Evolutionary conservation across 495 filamentous ascomycete genomes (phyloP).

Genomic region (Neurospora sp.): DNA sequence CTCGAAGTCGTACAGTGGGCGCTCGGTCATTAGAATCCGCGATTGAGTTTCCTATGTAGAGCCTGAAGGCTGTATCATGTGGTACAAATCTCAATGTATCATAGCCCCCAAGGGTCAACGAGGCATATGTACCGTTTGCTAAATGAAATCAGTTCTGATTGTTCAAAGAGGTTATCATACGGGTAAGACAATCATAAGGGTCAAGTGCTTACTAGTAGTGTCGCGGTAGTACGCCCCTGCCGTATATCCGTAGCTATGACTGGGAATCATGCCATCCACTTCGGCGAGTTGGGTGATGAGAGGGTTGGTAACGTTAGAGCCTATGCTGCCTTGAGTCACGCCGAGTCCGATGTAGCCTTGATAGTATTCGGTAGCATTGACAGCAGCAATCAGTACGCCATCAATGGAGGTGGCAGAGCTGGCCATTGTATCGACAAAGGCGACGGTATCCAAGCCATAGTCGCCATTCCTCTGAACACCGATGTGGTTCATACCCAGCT

Average conservation of each 20-base stretch:
- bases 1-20: conserved; percentile 44
- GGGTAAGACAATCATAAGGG: neutral
- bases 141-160: neutral
- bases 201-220: conserved; percentile 9
- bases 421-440: conserved; percentile 32
- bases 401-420: conserved; percentile 34
- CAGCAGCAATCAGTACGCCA: conserved; percentile 40
- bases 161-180: neutral
- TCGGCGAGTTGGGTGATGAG: conserved; percentile 37
- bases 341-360: conserved; percentile 50
- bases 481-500: conserved; percentile 44
- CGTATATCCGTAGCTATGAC: conserved; percentile 57
- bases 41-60: conserved; percentile 14
- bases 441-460: conserved; percentile 49
- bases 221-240: conserved; percentile 55
- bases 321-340: conserved; percentile 33
- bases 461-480: conserved; percentile 43
- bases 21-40: conserved; percentile 27
- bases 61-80: conserved; percentile 44
- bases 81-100: conserved; percentile 47
- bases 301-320: conserved; percentile 22
- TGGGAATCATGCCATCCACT: conserved; percentile 43
- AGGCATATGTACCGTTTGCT: conserved; percentile 37
- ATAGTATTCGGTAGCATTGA: conserved; percentile 46
- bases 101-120: conserved; percentile 54